phyloP scores from a whole-genome alignment of 139 green algal genomes.

The Axilococcus clingmanii region DNA sequence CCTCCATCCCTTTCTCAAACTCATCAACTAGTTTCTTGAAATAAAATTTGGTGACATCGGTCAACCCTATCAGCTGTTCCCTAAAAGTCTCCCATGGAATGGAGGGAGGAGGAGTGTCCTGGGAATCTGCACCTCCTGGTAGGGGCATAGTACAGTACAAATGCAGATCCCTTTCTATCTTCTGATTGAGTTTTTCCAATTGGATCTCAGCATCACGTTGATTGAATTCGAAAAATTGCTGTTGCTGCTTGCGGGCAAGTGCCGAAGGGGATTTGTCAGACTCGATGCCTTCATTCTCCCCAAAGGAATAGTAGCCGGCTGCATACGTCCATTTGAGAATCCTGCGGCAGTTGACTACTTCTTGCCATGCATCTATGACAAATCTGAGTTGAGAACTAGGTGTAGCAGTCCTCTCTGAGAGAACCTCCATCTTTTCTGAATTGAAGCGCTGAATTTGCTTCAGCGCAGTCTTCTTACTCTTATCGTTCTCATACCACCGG shows the following conservation, averaged over 20 bases:
- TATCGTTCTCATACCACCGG: conserved; percentile 67
- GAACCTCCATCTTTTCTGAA: conserved; percentile 46
- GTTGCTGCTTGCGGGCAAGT: conserved; percentile 18
- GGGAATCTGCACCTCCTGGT: no score
- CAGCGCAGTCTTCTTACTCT: conserved; percentile 14
- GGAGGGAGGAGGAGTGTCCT: not conserved
- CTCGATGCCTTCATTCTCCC: conserved; percentile 19
- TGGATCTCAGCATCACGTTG: conserved; percentile 73
- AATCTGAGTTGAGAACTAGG: conserved; percentile 85
- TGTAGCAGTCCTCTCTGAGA: conserved; percentile 72
- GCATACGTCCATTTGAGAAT: conserved; percentile 98
- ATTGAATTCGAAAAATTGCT: conserved; percentile 86
- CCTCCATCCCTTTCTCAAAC: conserved; percentile 13
- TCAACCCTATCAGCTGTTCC: conserved; percentile 78
- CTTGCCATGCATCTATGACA: conserved; percentile 71
- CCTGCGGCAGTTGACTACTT: conserved; percentile 85
- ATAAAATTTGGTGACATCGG: conserved; percentile 70
- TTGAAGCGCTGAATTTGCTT: conserved; percentile 32
- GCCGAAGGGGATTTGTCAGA: not conserved
- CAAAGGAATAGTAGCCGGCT: conserved; percentile 87
- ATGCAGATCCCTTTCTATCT: conserved; percentile 58
- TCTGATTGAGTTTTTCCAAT: conserved; percentile 74
- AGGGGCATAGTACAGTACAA: conserved; percentile 17
- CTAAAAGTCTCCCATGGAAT: conserved; percentile 45
- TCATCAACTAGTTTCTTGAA: conserved; percentile 79